A percentile compares a stretch with the other conserved stretches of the same genome.
These are phyloP conservation scores for Lactarius vividus DNA, from an alignment of 768 basidiomycete species.

Conservation along the genomic window DNA sequence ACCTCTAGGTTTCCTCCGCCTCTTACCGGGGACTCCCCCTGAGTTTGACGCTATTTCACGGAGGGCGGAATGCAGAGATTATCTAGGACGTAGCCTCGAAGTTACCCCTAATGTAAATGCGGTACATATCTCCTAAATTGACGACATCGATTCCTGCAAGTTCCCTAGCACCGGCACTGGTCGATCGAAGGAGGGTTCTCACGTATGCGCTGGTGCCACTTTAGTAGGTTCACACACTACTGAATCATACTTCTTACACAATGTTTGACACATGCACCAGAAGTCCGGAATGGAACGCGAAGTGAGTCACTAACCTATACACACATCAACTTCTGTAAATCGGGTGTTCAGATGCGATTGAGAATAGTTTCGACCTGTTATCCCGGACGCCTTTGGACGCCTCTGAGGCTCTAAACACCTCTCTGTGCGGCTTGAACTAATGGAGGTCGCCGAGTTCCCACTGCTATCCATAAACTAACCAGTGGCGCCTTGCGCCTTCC, in stretches of 20 bases:
- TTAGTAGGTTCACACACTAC: not conserved
- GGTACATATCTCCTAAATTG: not conserved
- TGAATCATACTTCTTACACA: not conserved
- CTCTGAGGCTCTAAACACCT: too few species aligned
- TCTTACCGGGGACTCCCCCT: not conserved
- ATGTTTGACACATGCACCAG: too few species aligned
- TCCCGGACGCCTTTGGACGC: too few species aligned
- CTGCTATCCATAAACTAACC: not conserved
- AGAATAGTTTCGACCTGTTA: too few species aligned
- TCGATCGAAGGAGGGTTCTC: not conserved
- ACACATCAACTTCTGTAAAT: not conserved
- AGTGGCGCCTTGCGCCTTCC: not conserved
- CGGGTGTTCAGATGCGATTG: too few species aligned
- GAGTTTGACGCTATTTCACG: not conserved
- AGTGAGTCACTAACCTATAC: not conserved
- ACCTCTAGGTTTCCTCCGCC: not conserved
- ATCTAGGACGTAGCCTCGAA: slow-evolving; percentile 21
- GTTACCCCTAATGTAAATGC: not conserved
- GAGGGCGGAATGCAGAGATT: slow-evolving; percentile 26
- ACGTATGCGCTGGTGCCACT: not conserved
- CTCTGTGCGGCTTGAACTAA: too few species aligned
- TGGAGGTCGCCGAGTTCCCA: not conserved
- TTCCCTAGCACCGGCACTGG: too few species aligned
- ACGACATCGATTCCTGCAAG: not conserved
- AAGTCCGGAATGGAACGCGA: not conserved